Evolutionary conservation across 495 filamentous ascomycete genomes (phyloP), one percentile per base, ranked within the genome.

Genomic region (Pyrenopolyporus hunteri): DNA sequence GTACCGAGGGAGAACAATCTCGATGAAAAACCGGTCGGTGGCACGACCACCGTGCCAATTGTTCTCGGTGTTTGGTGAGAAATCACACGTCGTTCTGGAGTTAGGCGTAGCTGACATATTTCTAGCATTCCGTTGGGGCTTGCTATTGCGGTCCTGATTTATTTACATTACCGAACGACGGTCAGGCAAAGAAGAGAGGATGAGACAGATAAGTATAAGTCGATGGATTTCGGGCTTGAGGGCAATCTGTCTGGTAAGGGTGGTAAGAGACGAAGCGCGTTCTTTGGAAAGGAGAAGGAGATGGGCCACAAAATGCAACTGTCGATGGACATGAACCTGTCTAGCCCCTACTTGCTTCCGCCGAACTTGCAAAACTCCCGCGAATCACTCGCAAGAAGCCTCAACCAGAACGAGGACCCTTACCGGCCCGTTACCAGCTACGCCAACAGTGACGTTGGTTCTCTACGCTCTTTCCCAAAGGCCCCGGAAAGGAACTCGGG

Each of bases 221-320:
- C 91, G 1, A 83, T 98, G 69, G 94, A 98, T 72, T 98, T 98
- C 71, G 94, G 94, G 23, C 74, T 97, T 72, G 90, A 83, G 8
- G 80, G 78, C 3, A 61, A 51, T 17, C 33, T 64, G n/a, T 13
- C 29, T 60, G 72, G 57, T 19, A 74, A 76, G 37, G 59, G 66
- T 7, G 67, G 52, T 35, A 78, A 81, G 51, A 80, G 78, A 57
- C 78, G 70, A 64, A 78, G 72, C 22, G 55, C 63, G 0, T 68
- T 78, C n/a, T 70, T 79, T 43, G 73, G 75, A 29, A 78, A 80
- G 57, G 76, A 81, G 55, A 83, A 83, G 62, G 80, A 84, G 40
- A 46, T 46, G 4, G 55, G 68, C 2, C 83, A 81, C 43, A 85
- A 85, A 52, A 70, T 79, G 20, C 92, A 93, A 44, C 75, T 97